These are phyloP conservation scores for Nitzschia sp. DNA, from an alignment of 108 stramenopile species.

Conservation along the genomic window DNA sequence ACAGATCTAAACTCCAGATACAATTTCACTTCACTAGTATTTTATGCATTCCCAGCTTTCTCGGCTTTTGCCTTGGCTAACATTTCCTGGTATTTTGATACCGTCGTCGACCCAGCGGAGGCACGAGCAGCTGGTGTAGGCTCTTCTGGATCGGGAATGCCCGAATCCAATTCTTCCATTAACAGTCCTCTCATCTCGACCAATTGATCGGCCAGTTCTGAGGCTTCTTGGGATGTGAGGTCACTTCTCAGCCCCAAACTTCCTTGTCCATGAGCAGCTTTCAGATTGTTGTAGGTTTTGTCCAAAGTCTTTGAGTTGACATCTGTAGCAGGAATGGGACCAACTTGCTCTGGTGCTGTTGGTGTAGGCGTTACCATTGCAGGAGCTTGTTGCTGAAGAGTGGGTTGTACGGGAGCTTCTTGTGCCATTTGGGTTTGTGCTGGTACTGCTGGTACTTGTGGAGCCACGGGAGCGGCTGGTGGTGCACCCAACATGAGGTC, in stretches of 20 bases:
- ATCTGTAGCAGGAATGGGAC: constrained; percentile 43
- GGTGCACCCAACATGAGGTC: constrained; percentile 45
- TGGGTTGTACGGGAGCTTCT: constrained; percentile 7
- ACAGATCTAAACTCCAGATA: no score
- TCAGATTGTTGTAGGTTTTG: constrained; percentile 54
- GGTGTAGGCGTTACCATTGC: neutral
- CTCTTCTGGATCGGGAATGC: constrained; percentile 29
- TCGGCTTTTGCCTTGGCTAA: constrained; percentile 50
- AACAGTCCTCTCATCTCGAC: constrained; percentile 64
- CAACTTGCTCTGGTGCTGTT: constrained; percentile 15
- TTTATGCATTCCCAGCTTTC: constrained; percentile 17
- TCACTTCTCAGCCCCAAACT: constrained; percentile 71
- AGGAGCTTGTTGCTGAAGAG: neutral
- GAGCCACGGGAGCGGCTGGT: constrained; percentile 15
- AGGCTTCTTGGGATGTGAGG: constrained; percentile 43
- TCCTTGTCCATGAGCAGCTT: constrained; percentile 60
- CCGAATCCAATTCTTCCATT: constrained; percentile 72
- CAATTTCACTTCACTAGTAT: neutral
- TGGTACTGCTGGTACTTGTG: constrained; percentile 31
- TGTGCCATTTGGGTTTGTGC: constrained; percentile 31
- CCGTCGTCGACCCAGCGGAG: neutral
- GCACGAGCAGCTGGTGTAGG: neutral
- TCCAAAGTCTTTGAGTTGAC: constrained; percentile 55
- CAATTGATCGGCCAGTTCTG: constrained; percentile 53
- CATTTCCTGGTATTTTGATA: constrained; percentile 51